Base-by-base conservation (phyloP, 768 basidiomycete genomes). In the Phallus indusiatus region DNA sequence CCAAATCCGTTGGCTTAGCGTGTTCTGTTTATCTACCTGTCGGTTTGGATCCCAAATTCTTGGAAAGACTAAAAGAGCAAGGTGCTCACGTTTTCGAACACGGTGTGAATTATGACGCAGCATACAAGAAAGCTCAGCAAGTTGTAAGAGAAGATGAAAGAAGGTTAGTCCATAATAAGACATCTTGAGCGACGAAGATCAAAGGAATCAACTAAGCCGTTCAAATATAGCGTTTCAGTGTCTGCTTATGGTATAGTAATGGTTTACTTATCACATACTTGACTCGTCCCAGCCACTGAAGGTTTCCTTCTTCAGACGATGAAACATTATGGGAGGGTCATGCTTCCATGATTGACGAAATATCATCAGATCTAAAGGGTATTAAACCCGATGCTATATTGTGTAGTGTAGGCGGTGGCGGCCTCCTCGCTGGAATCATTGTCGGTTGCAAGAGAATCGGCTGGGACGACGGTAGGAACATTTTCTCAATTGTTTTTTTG, bases 321-420 rank as follows among this genome's bases (percentile, higher is more conserved):
- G 78, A 81, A 7, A 67, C 77, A 3, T 55, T 90, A 14, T 90
- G 88, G 88, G 77, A 84, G 66, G 89, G 89, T 1, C 86, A 90
- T 65, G 77, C 81, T n/a, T 85, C 86, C 17, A 82, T 90, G 77
- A 73, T 90, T 46, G 65, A 71, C 16, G 89, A 90, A 66, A 81
- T 88, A 47, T 67, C 73, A 17, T 65, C 68, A 10, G 85, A 88
- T 62, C 72, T 89, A 5, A 69, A 69, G 0, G 42, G 42, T 42
- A 61, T 63, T 1, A 79, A 77, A 63, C 87, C 88, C 6, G 80
- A 84, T 60, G 86, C 85, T 0, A 82, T 90, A 47, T 82, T 90
- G 60, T 90, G 88, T 66, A 83, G 83, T 55, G 85, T 90, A 12
- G 89, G 89, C 37, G 88, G 88, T 0, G 88, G 78, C 0, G 87